Evolutionary conservation across 2,329 filamentous ascomycete species (phyloP).

Genomic region (Penicillium griseofulvum): DNA sequence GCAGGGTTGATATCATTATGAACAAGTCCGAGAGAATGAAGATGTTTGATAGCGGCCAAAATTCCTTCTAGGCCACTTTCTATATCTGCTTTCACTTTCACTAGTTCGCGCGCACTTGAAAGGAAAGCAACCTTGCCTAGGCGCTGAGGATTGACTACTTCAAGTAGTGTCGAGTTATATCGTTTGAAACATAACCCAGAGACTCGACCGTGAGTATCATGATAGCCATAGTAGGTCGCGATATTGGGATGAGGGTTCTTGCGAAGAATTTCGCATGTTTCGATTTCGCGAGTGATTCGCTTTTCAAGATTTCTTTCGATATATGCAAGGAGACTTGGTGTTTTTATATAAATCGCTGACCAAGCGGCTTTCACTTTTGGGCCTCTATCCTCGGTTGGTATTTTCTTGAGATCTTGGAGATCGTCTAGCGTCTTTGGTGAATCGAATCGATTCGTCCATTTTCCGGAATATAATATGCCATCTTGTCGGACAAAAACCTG

Average conservation of each 20-base stretch:
- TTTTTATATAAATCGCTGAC: constrained; percentile 23
- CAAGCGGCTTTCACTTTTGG: constrained; percentile 13
- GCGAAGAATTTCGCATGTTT: constrained; percentile 25
- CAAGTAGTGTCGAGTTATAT: constrained; percentile 23
- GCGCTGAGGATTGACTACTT: constrained; percentile 21
- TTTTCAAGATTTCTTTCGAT: constrained; percentile 15
- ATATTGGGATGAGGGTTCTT: constrained; percentile 30
- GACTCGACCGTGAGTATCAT: constrained; percentile 17
- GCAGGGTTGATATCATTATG: constrained; percentile 33
- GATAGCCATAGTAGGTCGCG: constrained; percentile 23
- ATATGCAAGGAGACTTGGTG: constrained; percentile 21
- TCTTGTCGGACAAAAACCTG: constrained; percentile 18
- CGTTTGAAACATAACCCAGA: constrained; percentile 27
- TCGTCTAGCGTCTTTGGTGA: constrained; percentile 14
- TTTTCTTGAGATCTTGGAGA: constrained; percentile 17
- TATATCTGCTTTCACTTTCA: constrained; percentile 16
- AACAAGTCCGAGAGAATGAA: constrained; percentile 29
- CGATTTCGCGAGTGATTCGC: constrained; percentile 21
- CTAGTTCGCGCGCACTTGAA: constrained; percentile 15
- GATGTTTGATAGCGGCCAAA: constrained; percentile 27
- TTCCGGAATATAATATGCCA: constrained; percentile 22
- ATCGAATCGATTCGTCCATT: constrained; percentile 18
- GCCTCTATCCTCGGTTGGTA: constrained; percentile 16
- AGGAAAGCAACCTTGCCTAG: constrained; percentile 20
- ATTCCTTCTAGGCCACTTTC: constrained; percentile 19